Percentiles rank a stretch among this genome's conserved stretches.
Conservation (phyloP, 257 asterid species). For the Linderniella brevidens region DNA sequence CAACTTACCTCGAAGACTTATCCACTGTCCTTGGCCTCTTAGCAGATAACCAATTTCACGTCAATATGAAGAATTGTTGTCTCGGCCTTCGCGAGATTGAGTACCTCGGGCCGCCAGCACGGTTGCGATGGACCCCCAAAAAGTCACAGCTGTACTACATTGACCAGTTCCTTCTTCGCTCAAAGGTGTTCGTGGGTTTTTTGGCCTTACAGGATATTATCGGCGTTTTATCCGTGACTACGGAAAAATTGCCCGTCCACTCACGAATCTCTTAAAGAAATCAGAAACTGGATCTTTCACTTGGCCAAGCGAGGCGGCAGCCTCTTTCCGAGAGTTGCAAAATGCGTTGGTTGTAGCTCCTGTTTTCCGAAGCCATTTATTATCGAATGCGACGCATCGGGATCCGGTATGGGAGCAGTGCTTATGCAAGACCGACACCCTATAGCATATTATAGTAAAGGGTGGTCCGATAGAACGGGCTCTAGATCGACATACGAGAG, state of each 20-base stretch:
- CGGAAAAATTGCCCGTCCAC: conserved; percentile 1
- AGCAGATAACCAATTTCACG: too few species aligned
- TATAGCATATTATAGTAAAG: not conserved
- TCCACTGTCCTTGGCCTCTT: too few species aligned
- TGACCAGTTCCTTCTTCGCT: not conserved
- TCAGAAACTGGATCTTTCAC: not conserved
- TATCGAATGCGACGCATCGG: not conserved
- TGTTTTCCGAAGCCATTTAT: not conserved
- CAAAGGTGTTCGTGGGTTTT: not conserved
- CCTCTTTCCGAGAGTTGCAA: not conserved
- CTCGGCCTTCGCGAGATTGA: too few species aligned
- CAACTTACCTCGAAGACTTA: not conserved
- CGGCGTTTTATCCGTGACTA: not conserved
- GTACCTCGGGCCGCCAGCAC: not conserved
- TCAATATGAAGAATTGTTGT: too few species aligned
- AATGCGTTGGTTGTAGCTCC: not conserved
- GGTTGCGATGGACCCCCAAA: not conserved
- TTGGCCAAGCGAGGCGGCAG: not conserved
- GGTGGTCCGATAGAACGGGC: not conserved
- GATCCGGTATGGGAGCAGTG: not conserved
- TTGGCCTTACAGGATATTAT: not conserved
- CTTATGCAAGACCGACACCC: not conserved
- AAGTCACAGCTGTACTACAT: not conserved
- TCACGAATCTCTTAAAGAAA: not conserved
- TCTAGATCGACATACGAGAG: not conserved